Conservation (phyloP, 176 grass and related monocot species). For the Urochloa ruziziensis region DNA sequence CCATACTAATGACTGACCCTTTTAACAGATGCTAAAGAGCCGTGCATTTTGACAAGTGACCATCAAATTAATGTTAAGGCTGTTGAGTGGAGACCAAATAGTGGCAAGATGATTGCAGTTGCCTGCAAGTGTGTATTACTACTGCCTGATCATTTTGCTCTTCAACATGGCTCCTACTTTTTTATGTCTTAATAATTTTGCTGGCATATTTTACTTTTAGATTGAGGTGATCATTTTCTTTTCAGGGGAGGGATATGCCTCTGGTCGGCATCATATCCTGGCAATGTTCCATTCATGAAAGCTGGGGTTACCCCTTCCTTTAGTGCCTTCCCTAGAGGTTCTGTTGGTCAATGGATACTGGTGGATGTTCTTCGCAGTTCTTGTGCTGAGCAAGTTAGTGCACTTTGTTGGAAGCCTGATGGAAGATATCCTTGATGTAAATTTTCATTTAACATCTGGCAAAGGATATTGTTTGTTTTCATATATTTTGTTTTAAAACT, state of each 20-base stretch:
- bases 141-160: neutral
- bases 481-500: conserved; percentile 1
- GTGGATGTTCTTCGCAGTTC: conserved; percentile 72
- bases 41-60: conserved; percentile 69
- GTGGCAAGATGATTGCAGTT: conserved; percentile 90
- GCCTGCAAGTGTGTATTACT: conserved; percentile 70
- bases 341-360: conserved; percentile 70
- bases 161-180: conserved; percentile 10
- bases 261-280: conserved; percentile 95
- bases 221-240: conserved; percentile 8
- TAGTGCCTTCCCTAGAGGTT: conserved; percentile 64
- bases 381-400: conserved; percentile 58
- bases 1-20: neutral
- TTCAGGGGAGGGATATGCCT: conserved; percentile 86
- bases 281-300: conserved; percentile 71
- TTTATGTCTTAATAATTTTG: conserved; percentile 4
- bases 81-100: conserved; percentile 90
- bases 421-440: conserved; percentile 90
- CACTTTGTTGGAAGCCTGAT: conserved; percentile 86
- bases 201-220: neutral
- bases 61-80: conserved; percentile 71
- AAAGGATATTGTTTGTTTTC: conserved; percentile 13
- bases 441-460: neutral
- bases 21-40: conserved; percentile 81
- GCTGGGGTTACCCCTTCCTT: conserved; percentile 50